Conservation (phyloP, 1,284 basidiomycete genomes). For the Coriolopsis trogii region DNA sequence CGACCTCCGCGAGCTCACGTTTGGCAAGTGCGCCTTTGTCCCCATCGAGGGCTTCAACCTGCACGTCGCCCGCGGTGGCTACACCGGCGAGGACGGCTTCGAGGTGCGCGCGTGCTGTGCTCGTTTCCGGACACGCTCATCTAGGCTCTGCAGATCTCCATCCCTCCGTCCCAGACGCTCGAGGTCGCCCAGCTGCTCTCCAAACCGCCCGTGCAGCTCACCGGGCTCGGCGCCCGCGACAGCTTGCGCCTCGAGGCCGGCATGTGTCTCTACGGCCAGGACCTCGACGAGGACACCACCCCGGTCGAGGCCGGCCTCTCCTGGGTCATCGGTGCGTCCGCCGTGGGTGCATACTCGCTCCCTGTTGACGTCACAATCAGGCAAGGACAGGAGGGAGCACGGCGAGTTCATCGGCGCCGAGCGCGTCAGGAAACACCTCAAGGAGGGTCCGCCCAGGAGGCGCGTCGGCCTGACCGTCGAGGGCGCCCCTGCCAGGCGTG, state of each 20-base stretch:
- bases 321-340: constrained; percentile 87
- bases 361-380: constrained; percentile 35
- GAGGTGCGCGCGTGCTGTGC: constrained; percentile 62
- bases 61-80: constrained; percentile 95
- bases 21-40: constrained; percentile 80
- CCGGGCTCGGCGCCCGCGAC: constrained; percentile 93
- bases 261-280: constrained; percentile 97
- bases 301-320: constrained; percentile 91
- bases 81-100: constrained; percentile 99
- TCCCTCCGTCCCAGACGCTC: constrained; percentile 78
- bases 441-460: constrained; percentile 77
- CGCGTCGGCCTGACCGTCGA: constrained; percentile 86
- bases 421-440: constrained; percentile 79
- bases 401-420: constrained; percentile 86
- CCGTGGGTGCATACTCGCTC: background rate
- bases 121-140: background rate
- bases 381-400: constrained; percentile 78
- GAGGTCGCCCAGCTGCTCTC: constrained; percentile 76
- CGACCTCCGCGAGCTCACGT: constrained; percentile 75
- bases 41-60: constrained; percentile 79
- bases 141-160: constrained; percentile 70
- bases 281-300: constrained; percentile 85
- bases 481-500: constrained; percentile 86
- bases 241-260: constrained; percentile 94
- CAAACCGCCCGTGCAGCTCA: constrained; percentile 77